Conservation (phyloP, 2,329 filamentous ascomycete species). For the Colletotrichum horii region DNA sequence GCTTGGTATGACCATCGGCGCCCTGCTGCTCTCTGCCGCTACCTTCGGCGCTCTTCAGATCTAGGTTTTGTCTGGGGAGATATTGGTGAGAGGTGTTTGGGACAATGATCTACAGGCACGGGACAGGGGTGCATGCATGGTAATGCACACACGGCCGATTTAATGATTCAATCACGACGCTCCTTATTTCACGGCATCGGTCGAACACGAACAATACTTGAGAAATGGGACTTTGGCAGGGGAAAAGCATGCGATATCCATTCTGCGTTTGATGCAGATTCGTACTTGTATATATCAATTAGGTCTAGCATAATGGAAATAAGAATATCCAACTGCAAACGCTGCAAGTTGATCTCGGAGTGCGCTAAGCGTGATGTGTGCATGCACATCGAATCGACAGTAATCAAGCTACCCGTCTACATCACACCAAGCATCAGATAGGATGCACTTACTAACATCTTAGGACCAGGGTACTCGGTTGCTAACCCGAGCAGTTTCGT, state of each 20-base stretch:
- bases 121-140: not conserved
- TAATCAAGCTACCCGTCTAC: too few species aligned
- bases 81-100: not conserved
- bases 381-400: too few species aligned
- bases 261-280: not conserved
- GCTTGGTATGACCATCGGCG: constrained; percentile 38
- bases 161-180: not conserved
- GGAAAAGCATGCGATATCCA: not conserved
- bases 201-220: not conserved
- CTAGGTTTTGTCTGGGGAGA: not conserved
- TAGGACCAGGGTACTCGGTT: too few species aligned
- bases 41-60: constrained; percentile 25
- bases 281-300: not conserved
- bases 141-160: not conserved
- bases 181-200: not conserved
- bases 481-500: too few species aligned
- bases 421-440: too few species aligned
- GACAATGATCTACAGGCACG: not conserved
- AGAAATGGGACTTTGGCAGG: not conserved
- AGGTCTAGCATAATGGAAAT: not conserved
- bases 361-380: too few species aligned
- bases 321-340: not conserved
- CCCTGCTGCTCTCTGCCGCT: constrained; percentile 39
- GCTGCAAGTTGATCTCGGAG: too few species aligned
- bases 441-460: too few species aligned